phyloP scores from a whole-genome alignment of 768 basidiomycete species.

The Auriculariales sp. region DNA sequence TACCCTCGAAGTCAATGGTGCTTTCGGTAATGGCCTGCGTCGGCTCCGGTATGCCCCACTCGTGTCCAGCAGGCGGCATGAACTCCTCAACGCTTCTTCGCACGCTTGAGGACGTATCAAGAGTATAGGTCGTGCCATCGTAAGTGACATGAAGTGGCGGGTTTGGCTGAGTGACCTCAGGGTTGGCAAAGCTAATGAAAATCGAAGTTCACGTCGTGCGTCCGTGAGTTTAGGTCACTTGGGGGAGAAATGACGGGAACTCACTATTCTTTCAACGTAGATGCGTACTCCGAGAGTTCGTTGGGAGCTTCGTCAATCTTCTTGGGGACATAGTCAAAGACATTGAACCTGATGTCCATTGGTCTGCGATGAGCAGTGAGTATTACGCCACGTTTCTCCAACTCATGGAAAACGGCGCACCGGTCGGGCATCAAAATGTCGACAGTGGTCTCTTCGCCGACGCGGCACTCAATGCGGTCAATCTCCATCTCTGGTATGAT shows the following conservation, averaged over 20 bases:
- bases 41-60: not conserved
- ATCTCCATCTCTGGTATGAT: not conserved
- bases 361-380: conserved; percentile 21
- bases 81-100: conserved; percentile 25
- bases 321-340: conserved; percentile 20
- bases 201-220: too few species aligned
- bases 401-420: conserved; percentile 16
- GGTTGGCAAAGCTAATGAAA: conserved; percentile 15
- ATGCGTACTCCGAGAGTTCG: conserved; percentile 26
- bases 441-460: conserved; percentile 23
- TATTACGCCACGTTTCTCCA: not conserved
- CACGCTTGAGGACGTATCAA: conserved; percentile 32
- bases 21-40: conserved; percentile 26
- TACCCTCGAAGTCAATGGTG: conserved; percentile 37
- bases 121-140: conserved; percentile 26
- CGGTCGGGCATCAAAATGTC: conserved; percentile 46
- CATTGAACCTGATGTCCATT: conserved; percentile 41
- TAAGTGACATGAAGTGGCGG: conserved; percentile 29
- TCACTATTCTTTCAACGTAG: conserved; percentile 28
- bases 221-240: not conserved
- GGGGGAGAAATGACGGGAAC: conserved; percentile 5
- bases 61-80: conserved; percentile 3
- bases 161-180: conserved; percentile 24
- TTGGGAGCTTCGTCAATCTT: conserved; percentile 21
- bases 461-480: conserved; percentile 15